Percentiles rank a stretch among this genome's conserved stretches.
Evolutionary conservation across 192 early-diverging fungal genomes (phyloP).

Genomic region (Umbelopsis sp.): DNA sequence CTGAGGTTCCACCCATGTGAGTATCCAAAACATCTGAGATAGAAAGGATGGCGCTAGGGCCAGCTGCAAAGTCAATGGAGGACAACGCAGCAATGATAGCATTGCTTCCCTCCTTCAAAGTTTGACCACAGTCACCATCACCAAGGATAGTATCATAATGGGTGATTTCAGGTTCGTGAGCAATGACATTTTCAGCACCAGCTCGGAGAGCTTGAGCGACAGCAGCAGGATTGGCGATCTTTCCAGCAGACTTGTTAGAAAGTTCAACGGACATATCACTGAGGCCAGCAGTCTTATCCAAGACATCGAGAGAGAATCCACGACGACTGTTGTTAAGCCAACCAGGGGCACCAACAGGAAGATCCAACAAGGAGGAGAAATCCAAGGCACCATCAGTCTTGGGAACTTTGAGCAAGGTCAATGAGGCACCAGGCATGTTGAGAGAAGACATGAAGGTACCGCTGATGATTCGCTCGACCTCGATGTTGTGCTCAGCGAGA

Average conservation of each 20-base stretch:
- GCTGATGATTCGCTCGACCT: conserved; percentile 57
- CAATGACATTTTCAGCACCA: conserved; percentile 44
- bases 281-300: conserved; percentile 24
- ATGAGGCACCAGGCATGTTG: conserved; percentile 79
- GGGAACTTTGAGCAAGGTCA: conserved; percentile 68
- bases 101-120: conserved; percentile 66
- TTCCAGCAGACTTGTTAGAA: conserved; percentile 35
- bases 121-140: conserved; percentile 85
- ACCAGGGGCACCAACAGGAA: conserved; percentile 56
- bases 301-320: conserved; percentile 41
- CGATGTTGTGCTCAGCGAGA: conserved; percentile 29
- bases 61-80: conserved; percentile 13
- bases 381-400: conserved; percentile 35
- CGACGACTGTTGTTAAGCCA: conserved; percentile 59
- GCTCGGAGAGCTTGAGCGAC: conserved; percentile 18
- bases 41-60: conserved; percentile 21
- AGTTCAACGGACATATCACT: conserved; percentile 31
- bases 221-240: background rate
- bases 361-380: conserved; percentile 57
- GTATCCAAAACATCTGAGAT: conserved; percentile 72
- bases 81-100: conserved; percentile 51
- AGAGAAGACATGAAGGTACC: conserved; percentile 81
- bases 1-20: conserved; percentile 78
- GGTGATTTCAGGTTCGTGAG: conserved; percentile 65
- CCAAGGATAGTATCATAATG: conserved; percentile 73